Evolutionary conservation across 2,329 filamentous ascomycete species (phyloP).

Genomic region (Sporothrix protearum): DNA sequence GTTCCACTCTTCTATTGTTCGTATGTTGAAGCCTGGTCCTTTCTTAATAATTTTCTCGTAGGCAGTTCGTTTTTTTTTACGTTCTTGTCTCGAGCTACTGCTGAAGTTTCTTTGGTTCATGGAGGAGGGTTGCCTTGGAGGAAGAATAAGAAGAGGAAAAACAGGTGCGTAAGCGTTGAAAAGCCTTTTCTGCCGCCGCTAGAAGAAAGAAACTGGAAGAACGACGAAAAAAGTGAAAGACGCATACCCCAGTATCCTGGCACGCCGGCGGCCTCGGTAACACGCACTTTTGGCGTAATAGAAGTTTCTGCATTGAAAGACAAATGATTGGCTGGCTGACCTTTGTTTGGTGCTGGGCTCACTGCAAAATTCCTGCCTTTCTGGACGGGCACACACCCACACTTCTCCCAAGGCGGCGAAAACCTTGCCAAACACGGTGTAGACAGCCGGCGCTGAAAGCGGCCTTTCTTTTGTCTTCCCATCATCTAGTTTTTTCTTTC

Average conservation of each 20-base stretch:
- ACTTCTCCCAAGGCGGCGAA: neutral
- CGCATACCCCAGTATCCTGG: neutral
- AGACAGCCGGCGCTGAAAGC: neutral
- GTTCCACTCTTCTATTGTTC: neutral
- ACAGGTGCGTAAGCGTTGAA: slow-evolving; percentile 25
- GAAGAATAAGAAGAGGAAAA: neutral
- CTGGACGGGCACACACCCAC: neutral
- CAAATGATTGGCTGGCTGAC: neutral
- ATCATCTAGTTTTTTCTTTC: neutral
- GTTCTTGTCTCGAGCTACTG: neutral
- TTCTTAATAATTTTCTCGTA: neutral
- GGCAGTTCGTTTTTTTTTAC: too few species aligned
- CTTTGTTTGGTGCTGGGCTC: neutral
- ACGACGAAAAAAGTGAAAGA: neutral
- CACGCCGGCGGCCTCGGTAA: neutral
- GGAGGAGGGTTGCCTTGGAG: neutral
- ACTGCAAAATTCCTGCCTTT: neutral
- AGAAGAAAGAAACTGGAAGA: neutral
- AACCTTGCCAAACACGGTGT: slow-evolving; percentile 4
- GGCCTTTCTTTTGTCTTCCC: neutral
- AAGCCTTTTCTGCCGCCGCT: neutral
- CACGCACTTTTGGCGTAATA: neutral
- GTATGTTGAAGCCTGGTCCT: neutral
- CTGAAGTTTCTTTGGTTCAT: neutral
- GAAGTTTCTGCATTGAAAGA: neutral